Evolutionary conservation across 192 early-diverging fungal species (phyloP).

Genomic region (Coemansia aciculifera): DNA sequence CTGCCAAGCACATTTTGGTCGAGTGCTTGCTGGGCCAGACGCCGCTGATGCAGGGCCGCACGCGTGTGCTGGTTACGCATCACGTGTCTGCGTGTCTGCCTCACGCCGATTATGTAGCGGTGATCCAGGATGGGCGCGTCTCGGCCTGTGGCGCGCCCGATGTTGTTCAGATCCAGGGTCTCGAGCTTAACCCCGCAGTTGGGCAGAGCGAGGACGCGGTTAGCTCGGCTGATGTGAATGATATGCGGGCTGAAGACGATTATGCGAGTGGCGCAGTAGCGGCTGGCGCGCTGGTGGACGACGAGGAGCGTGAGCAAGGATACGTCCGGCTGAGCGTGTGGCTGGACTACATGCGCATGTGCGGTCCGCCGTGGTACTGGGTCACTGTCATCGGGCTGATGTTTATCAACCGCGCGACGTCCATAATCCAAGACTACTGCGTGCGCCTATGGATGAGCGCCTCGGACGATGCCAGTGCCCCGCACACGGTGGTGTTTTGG

Average conservation of each 20-base stretch:
- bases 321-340: conserved; percentile 76
- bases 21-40: conserved; percentile 66
- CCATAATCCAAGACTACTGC: conserved; percentile 64
- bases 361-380: conserved; percentile 70
- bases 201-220: not conserved
- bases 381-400: conserved; percentile 14
- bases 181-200: not conserved
- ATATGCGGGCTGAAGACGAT: conserved; percentile 33
- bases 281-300: conserved; percentile 68
- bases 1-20: conserved; percentile 80
- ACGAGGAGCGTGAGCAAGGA: conserved; percentile 84
- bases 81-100: conserved; percentile 68
- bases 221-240: conserved; percentile 13
- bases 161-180: conserved; percentile 29
- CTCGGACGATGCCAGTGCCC: not conserved
- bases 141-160: conserved; percentile 54
- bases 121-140: conserved; percentile 64
- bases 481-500: conserved; percentile 52
- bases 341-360: conserved; percentile 70
- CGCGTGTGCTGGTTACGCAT: conserved; percentile 90
- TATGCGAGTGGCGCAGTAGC: conserved; percentile 20
- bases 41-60: conserved; percentile 74
- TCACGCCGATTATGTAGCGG: conserved; percentile 60
- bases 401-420: conserved; percentile 51
- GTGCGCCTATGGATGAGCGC: conserved; percentile 62